A percentile compares a stretch with the other conserved stretches of the same genome.
phyloP scores from a whole-genome alignment of 805 yeast genomes.

The Candida suzukii region DNA sequence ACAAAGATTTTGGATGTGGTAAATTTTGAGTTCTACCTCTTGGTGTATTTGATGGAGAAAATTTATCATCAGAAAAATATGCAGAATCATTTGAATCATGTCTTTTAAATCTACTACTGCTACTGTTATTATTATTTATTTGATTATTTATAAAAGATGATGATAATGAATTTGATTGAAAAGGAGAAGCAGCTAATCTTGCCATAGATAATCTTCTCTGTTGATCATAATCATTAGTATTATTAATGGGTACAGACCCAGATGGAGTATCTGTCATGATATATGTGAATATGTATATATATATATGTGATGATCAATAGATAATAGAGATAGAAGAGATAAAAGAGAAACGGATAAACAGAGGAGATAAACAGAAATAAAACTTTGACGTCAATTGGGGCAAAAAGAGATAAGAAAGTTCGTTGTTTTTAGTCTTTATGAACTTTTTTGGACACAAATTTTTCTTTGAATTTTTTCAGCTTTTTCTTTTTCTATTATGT shows the following conservation, averaged over 20 bases:
- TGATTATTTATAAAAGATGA: background rate
- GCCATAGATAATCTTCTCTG: slow-evolving; percentile 27
- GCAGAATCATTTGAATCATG: slow-evolving; percentile 18
- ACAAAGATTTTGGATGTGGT: slow-evolving; percentile 1
- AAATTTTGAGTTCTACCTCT: background rate
- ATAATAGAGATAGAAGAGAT: background rate
- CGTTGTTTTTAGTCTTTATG: too few relatives aligned
- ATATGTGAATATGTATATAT: too few relatives aligned
- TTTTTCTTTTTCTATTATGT: too few relatives aligned
- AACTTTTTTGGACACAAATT: too few relatives aligned
- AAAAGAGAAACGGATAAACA: background rate
- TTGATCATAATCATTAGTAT: background rate
- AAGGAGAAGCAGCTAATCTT: slow-evolving; percentile 15
- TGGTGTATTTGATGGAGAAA: slow-evolving; percentile 1
- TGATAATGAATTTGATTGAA: background rate
- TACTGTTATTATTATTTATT: too few relatives aligned
- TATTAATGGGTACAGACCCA: background rate
- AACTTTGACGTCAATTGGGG: too few relatives aligned
- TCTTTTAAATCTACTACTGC: slow-evolving; percentile 6
- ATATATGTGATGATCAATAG: background rate
- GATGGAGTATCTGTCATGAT: background rate
- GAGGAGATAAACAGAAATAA: background rate
- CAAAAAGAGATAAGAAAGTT: too few relatives aligned
- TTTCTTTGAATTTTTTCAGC: too few relatives aligned
- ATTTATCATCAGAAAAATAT: slow-evolving; percentile 12